Evolutionary conservation across 176 grass and related monocot genomes (phyloP), one percentile per base, ranked within the genome.

Genomic region (Echinochloa phyllopogon): DNA sequence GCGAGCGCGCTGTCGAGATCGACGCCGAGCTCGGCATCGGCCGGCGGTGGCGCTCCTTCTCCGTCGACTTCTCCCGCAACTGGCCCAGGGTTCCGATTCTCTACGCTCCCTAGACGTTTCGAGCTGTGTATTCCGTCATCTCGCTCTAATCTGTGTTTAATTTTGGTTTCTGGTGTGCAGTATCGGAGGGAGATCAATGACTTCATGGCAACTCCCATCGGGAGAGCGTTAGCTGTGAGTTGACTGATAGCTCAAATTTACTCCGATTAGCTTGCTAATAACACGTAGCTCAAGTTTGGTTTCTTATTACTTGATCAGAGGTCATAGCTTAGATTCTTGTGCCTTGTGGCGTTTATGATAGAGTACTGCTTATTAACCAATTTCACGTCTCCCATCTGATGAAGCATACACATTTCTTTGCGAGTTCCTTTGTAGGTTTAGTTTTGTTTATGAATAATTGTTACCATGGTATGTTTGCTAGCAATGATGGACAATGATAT

Each of bases 31-130:
- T 96, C 14, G 93, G 96, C 48, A 87, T 99, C 85, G 91, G 88
- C 8, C 86, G 88, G 73, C 58, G 86, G 50, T 99, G 91, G 91
- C 87, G 93, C 16, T 91, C 93, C 47, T 99, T 99, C 85, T 90
- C 91, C 42, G 81, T 92, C 16, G 91, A 99, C 80, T 99, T 99
- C 81, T 92, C 89, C 48, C 86, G 96, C 77, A 99, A 95, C 73
- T 99, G 90, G 89, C 96, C 96, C 61, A 96, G 89, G 88, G 96
- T 99, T 88, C 21, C 39, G 42, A 79, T 68, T 70, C 49, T 62
- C 37, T 61, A 29, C 51, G 44, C 25, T n/a, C 27, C 8, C 13
- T 53, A 62, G n/a, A 6, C 38, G 29, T 74, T 70, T 84, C 57
- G 2, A 5, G 24, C 18, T 70, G 24, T 56, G 7, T 82, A 3